Conservation (phyloP, 2,329 filamentous ascomycete genomes). For the Cladosporium sp. region DNA sequence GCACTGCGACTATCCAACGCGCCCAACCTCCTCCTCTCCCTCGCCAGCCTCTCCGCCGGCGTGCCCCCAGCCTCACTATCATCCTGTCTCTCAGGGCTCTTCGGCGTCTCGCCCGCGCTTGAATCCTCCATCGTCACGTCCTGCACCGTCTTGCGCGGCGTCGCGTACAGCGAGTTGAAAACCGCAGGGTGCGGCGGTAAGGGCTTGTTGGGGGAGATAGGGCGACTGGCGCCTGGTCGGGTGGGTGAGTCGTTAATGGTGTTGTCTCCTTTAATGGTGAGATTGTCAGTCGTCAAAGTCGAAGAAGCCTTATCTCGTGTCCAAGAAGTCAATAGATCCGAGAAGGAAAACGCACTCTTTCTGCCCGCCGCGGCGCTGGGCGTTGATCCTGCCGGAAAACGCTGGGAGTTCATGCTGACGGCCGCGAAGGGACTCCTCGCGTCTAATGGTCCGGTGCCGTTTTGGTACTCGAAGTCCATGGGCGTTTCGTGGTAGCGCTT, state of each 20-base stretch:
- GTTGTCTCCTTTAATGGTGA: conserved; percentile 13
- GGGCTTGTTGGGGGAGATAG: conserved; percentile 34
- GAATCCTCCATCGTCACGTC: conserved; percentile 37
- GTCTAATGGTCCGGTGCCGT: conserved; percentile 43
- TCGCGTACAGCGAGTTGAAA: conserved; percentile 33
- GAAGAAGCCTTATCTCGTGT: neutral
- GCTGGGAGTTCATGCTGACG: conserved; percentile 33
- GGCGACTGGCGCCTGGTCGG: conserved; percentile 7
- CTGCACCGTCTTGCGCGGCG: conserved; percentile 33
- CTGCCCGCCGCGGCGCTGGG: conserved; percentile 13
- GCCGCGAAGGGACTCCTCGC: conserved; percentile 44
- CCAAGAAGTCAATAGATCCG: conserved; percentile 10
- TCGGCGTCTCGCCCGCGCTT: conserved; percentile 47
- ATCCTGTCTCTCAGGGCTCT: conserved; percentile 38
- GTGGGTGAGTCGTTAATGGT: conserved; percentile 43
- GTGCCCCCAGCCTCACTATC: conserved; percentile 31
- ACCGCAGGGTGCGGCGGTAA: conserved; percentile 35
- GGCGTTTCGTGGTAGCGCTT: conserved; percentile 40
- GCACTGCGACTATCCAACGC: conserved; percentile 5
- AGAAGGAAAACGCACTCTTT: conserved; percentile 31
- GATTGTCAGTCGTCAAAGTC: neutral
- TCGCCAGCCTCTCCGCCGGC: conserved; percentile 9
- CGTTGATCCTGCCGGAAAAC: conserved; percentile 14
- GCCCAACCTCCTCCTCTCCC: conserved; percentile 2
- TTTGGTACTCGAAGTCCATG: conserved; percentile 54